These are phyloP conservation scores for Staphylotrichum longicolle DNA, from an alignment of 495 filamentous ascomycete genomes.

Conservation along the genomic window DNA sequence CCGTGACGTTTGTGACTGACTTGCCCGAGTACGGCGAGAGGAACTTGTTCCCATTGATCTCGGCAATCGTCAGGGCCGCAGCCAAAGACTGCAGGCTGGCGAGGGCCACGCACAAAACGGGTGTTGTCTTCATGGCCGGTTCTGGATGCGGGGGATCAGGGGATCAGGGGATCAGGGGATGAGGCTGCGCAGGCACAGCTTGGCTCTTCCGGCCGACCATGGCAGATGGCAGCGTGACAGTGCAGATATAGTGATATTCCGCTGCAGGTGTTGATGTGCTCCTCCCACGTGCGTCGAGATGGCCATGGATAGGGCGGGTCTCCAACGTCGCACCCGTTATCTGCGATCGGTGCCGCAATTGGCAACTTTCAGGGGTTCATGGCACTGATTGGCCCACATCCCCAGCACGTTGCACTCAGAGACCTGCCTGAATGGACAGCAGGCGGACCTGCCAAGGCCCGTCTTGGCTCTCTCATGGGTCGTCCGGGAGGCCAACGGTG, in stretches of 20 bases:
- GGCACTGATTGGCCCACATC: slow-evolving; percentile 14
- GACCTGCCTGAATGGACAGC: slow-evolving; percentile 27
- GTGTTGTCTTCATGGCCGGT: slow-evolving; percentile 24
- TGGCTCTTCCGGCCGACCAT: slow-evolving; percentile 1
- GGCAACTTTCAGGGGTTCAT: slow-evolving; percentile 16
- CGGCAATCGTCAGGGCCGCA: slow-evolving; percentile 52
- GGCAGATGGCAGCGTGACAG: neutral
- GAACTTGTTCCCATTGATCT: slow-evolving; percentile 62
- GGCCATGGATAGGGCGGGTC: neutral
- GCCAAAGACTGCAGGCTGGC: slow-evolving; percentile 30
- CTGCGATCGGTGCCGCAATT: slow-evolving; percentile 6
- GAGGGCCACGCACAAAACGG: slow-evolving; percentile 20
- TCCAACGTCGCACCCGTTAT: slow-evolving; percentile 11
- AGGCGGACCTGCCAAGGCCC: slow-evolving; percentile 10
- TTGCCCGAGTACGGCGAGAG: slow-evolving; percentile 54
- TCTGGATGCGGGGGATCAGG: neutral
- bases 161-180: neutral
- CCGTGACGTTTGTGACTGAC: slow-evolving; percentile 52
- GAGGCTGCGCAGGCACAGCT: neutral
- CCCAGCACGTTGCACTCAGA: slow-evolving; percentile 12
- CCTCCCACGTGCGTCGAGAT: no score
- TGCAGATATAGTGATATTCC: neutral
- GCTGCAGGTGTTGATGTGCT: no score
- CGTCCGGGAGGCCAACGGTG: neutral
- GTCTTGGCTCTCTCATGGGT: neutral